phyloP scores from a whole-genome alignment of 164 flowering plant genomes.

The Nymphaea colorata region DNA sequence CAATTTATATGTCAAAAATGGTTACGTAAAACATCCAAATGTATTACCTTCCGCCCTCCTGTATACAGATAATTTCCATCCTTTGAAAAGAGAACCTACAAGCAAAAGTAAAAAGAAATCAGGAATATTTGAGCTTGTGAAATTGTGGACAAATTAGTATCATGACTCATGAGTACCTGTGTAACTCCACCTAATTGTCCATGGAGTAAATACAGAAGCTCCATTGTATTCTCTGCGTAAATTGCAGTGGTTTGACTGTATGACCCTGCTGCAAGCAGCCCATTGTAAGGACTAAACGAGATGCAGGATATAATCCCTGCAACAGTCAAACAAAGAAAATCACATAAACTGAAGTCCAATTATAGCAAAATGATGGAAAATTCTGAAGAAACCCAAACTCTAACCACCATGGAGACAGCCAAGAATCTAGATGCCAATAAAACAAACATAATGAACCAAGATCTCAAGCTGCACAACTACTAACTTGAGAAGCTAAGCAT shows the following conservation, averaged over 20 bases:
- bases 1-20: background rate
- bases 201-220: conserved; percentile 73
- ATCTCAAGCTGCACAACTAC: too few relatives aligned
- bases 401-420: too few relatives aligned
- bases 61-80: conserved; percentile 90
- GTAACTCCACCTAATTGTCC: conserved; percentile 98
- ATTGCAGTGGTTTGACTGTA: conserved; percentile 80
- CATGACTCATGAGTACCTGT: conserved; percentile 26
- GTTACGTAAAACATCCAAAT: background rate
- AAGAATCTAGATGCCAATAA: too few relatives aligned
- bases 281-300: conserved; percentile 71
- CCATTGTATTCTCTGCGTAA: conserved; percentile 85
- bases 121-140: background rate
- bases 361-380: too few relatives aligned
- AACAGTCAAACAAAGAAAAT: background rate
- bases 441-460: too few relatives aligned
- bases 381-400: too few relatives aligned
- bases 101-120: conserved; percentile 1
- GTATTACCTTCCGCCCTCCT: conserved; percentile 77
- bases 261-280: conserved; percentile 85
- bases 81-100: conserved; percentile 81
- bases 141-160: background rate
- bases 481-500: too few relatives aligned
- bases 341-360: background rate
- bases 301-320: conserved; percentile 81